Conservation (phyloP, 148 eudicot genomes). For the Dysphania ambrosioides region DNA sequence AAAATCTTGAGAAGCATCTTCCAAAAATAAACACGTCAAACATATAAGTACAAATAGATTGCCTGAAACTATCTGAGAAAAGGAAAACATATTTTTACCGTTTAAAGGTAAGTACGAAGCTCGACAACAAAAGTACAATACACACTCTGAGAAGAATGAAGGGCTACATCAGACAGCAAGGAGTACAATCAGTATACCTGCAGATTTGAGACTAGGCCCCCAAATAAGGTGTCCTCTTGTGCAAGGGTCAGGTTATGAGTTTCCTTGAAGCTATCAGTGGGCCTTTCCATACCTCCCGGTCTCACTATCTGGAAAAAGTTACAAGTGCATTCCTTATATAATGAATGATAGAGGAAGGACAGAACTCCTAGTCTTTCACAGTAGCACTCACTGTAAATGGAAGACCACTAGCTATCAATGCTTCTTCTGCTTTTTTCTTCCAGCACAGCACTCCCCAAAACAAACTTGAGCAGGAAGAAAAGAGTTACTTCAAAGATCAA, state of each 20-base stretch:
- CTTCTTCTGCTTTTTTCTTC: slow-evolving; percentile 96
- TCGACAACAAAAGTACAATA: too few relatives aligned
- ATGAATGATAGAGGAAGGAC: not conserved
- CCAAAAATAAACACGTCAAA: not conserved
- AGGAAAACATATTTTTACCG: not conserved
- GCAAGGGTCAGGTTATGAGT: slow-evolving; percentile 77
- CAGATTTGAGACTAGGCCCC: slow-evolving; percentile 88
- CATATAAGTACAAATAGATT: not conserved
- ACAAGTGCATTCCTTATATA: not conserved
- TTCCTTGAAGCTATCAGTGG: slow-evolving; percentile 83
- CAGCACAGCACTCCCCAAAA: slow-evolving; percentile 92
- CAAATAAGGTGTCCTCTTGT: slow-evolving; percentile 76
- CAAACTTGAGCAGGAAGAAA: slow-evolving; percentile 46
- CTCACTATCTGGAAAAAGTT: slow-evolving; percentile 68
- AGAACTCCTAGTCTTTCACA: not conserved
- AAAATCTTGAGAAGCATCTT: not conserved
- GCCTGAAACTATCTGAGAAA: not conserved
- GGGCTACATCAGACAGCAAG: slow-evolving; percentile 2
- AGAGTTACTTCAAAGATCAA: slow-evolving; percentile 13
- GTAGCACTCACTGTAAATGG: slow-evolving; percentile 74
- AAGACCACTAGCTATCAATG: slow-evolving; percentile 81
- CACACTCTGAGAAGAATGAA: not conserved
- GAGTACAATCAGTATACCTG: slow-evolving; percentile 50
- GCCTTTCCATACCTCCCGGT: slow-evolving; percentile 97
- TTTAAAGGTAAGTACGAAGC: too few relatives aligned